These are phyloP conservation scores for Lachancea thermotolerans DNA, from an alignment of 805 yeast genomes.

Conservation along the genomic window DNA sequence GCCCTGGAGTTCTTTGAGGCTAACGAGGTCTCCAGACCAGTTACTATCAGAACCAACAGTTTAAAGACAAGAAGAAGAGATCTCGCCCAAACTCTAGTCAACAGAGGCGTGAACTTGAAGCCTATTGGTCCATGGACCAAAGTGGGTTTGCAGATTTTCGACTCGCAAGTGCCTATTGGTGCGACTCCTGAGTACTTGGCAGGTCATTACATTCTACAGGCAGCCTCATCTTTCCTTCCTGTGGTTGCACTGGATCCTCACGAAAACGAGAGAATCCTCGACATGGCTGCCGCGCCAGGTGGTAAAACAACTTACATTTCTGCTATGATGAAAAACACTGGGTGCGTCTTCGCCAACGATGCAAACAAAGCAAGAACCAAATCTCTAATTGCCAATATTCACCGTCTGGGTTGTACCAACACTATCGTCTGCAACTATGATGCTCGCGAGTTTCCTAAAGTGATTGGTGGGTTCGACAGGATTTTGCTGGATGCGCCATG, in stretches of 20 bases:
- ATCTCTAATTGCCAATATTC: slow-evolving; percentile 93
- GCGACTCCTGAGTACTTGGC: slow-evolving; percentile 98
- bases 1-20: slow-evolving; percentile 99
- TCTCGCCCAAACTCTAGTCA: slow-evolving; percentile 87
- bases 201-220: slow-evolving; percentile 96
- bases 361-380: slow-evolving; percentile 94
- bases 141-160: slow-evolving; percentile 95
- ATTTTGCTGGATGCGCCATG: slow-evolving; percentile 96
- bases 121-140: slow-evolving; percentile 98
- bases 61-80: slow-evolving; percentile 91
- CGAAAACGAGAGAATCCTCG: slow-evolving; percentile 89
- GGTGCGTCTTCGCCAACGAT: slow-evolving; percentile 95
- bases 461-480: slow-evolving; percentile 96
- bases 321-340: slow-evolving; percentile 97
- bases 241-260: slow-evolving; percentile 98
- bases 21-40: slow-evolving; percentile 92
- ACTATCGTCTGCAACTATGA: slow-evolving; percentile 96
- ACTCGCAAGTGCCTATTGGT: slow-evolving; percentile 98
- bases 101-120: slow-evolving; percentile 94
- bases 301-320: slow-evolving; percentile 94
- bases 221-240: slow-evolving; percentile 96
- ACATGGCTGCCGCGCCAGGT: slow-evolving; percentile 99
- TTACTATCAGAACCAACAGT: slow-evolving; percentile 97
- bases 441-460: slow-evolving; percentile 97
- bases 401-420: slow-evolving; percentile 92